Evolutionary conservation across 495 filamentous ascomycete genomes (phyloP).

Genomic region (Tuber melanosporum): DNA sequence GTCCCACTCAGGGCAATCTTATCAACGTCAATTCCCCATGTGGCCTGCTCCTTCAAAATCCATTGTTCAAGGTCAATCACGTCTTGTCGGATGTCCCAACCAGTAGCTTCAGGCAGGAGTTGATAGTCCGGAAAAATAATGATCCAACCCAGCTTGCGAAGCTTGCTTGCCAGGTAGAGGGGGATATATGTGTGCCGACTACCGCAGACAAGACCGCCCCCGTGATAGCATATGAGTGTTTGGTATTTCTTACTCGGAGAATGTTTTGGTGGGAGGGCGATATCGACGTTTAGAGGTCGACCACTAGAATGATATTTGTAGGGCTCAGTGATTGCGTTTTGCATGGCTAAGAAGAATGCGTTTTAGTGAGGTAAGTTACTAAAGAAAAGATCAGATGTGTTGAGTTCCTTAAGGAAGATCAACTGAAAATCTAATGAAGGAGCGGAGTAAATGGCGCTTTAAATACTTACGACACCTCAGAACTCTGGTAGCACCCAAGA

Average conservation of each 20-base stretch:
- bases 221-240: neutral
- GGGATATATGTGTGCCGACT: neutral
- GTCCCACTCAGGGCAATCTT: neutral
- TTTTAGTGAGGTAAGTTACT: neutral
- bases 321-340: neutral
- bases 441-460: neutral
- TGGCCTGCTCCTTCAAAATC: neutral
- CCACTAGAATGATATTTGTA: neutral
- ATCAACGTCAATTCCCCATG: neutral
- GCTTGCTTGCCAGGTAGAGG: neutral
- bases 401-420: neutral
- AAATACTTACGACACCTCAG: neutral
- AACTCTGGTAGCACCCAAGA: neutral
- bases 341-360: neutral
- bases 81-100: neutral
- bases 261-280: neutral
- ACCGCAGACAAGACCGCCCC: neutral
- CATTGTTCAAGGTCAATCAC: slow-evolving; percentile 1
- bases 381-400: neutral
- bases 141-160: neutral
- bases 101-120: neutral
- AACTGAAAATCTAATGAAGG: neutral
- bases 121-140: neutral
- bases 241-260: neutral
- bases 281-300: neutral